Percentiles rank a stretch among this genome's conserved stretches.
Conservation (phyloP, 148 eudicot species). For the Camellia lanceoleosa region DNA sequence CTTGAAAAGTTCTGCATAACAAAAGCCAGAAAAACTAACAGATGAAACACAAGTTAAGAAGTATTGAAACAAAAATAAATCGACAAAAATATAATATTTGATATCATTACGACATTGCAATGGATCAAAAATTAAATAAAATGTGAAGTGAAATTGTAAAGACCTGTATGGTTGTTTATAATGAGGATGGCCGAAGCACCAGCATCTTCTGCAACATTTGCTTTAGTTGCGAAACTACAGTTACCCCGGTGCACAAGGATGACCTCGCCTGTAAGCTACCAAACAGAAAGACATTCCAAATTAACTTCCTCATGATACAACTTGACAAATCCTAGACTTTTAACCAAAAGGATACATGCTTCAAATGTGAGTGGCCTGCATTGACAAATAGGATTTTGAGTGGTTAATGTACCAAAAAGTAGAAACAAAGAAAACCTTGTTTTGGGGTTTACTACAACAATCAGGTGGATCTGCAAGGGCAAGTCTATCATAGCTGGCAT, state of each 20-base stretch:
- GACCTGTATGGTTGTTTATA: conserved; percentile 80
- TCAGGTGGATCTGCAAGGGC: conserved; percentile 90
- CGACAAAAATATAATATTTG: background rate
- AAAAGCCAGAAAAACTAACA: background rate
- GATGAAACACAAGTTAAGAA: background rate
- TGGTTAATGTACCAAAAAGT: background rate
- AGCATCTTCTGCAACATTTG: conserved; percentile 86
- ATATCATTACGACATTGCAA: background rate
- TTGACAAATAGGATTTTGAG: conserved; percentile 2
- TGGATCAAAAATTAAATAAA: background rate
- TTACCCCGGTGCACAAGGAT: conserved; percentile 88
- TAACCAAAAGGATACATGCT: conserved; percentile 7
- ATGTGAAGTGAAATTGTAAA: background rate
- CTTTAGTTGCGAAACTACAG: conserved; percentile 89
- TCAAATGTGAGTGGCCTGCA: conserved; percentile 5
- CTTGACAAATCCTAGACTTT: background rate
- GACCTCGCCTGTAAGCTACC: conserved; percentile 85
- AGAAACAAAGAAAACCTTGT: conserved; percentile 53
- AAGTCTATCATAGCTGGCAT: conserved; percentile 68
- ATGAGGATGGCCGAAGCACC: conserved; percentile 91
- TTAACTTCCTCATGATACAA: conserved; percentile 1
- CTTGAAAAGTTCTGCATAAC: conserved; percentile 78
- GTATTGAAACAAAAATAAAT: background rate
- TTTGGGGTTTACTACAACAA: conserved; percentile 79
- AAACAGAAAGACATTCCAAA: conserved; percentile 18